Base-by-base conservation (phyloP, 345 rosid genomes). In the Mangifera indica region DNA sequence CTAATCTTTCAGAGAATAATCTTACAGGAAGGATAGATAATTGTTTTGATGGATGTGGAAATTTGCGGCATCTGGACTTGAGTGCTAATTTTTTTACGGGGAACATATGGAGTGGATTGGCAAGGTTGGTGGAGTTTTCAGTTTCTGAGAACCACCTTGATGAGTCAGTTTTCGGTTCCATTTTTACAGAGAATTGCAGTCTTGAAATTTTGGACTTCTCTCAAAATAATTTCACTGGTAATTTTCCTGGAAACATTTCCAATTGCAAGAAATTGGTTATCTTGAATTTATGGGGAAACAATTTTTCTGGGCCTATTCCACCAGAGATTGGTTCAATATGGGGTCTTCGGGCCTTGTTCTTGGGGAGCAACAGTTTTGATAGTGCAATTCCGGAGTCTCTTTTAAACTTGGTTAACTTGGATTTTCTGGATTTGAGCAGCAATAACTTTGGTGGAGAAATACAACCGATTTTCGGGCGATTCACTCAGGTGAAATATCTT, bases 351-450 rank as follows among this genome's bases (percentile, higher is more conserved):
- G 85, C 72, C 57, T 81, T 94, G 83, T 77, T 82, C 81, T 74
- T 94, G 76, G 98, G 98, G 67, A 87, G 77, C 61, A 94, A 94
- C 74, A 74, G 48, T 1, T 94, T 94, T 40, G 77, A 82, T 25
- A 69, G 77, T 4, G 79, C 63, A 18, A 86, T 94, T 60, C 97
- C 98, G 0, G 91, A 87, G 69, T 80, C 93, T 22, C 84, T 94
- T 4, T 22, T 90, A 64, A 81, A 83, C 69, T 74, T 94, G 79
- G 79, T 65, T 32, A 90, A 81, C 18, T 72, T 94, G 81, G 78
- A 59, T 21, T 83, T 83, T 53, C 60, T 94, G 77, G 98, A 94
- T 56, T 74, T 94, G 79, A 92, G 98, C 84, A 81, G 29, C 62
- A 94, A 89, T 76, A 67, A 66, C 0, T 94, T 94, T 76, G 74